Conservation (phyloP, 257 asterid species). For the Ilex asprella region DNA sequence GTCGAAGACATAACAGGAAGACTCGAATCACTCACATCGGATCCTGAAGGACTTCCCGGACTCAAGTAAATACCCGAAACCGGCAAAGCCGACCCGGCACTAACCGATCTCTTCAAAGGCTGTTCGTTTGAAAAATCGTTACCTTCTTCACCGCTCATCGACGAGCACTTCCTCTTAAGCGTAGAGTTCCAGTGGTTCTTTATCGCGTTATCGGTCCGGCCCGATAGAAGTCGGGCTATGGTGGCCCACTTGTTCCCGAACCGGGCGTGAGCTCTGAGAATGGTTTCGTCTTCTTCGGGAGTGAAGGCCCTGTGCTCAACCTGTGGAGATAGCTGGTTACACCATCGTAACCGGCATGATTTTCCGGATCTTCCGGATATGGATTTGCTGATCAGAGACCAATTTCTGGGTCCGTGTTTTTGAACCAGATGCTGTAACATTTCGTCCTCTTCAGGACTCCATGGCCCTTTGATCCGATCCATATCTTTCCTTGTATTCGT, state of each 20-base stretch:
- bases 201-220: slow-evolving; percentile 96
- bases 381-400: slow-evolving; percentile 83
- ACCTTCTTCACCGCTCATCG: slow-evolving; percentile 44
- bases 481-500: slow-evolving; percentile 30
- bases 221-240: slow-evolving; percentile 76
- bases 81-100: slow-evolving; percentile 61
- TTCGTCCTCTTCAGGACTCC: slow-evolving; percentile 95
- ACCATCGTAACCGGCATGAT: slow-evolving; percentile 90
- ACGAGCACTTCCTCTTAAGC: slow-evolving; percentile 71
- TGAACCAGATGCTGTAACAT: slow-evolving; percentile 64
- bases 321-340: slow-evolving; percentile 94
- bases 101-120: slow-evolving; percentile 70
- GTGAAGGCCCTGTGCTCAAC: slow-evolving; percentile 91
- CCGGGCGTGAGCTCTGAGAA: slow-evolving; percentile 69
- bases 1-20: slow-evolving; percentile 29
- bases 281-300: slow-evolving; percentile 72
- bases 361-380: slow-evolving; percentile 89
- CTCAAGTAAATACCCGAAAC: slow-evolving; percentile 33
- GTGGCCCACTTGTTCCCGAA: slow-evolving; percentile 98
- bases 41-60: slow-evolving; percentile 81
- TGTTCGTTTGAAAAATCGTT: slow-evolving; percentile 24
- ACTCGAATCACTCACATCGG: slow-evolving; percentile 61
- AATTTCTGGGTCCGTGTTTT: slow-evolving; percentile 76
- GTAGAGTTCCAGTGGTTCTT: slow-evolving; percentile 96
- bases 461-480: slow-evolving; percentile 94